A percentile compares a stretch with the other conserved stretches of the same genome.
Conservation (phyloP, 805 yeast genomes). For the Myxozyma mucilagina region DNA sequence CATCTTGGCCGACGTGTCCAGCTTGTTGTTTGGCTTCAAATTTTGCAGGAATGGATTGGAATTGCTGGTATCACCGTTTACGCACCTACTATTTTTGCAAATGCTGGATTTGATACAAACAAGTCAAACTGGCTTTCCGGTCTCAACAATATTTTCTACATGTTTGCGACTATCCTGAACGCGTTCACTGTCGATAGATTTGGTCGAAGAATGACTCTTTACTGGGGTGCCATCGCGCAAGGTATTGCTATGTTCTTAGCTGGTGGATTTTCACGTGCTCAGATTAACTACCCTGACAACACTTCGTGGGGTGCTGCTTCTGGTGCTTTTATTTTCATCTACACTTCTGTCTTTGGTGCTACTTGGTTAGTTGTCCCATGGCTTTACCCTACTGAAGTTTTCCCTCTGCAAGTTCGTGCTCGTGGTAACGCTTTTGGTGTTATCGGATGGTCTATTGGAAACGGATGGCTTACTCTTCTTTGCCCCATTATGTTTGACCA, state of each 20-base stretch:
- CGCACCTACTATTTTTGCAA: conserved; percentile 46
- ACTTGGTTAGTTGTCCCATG: conserved; percentile 39
- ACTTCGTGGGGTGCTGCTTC: conserved; percentile 41
- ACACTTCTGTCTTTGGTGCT: conserved; percentile 40
- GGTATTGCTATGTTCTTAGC: conserved; percentile 49
- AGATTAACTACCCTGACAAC: conserved; percentile 37
- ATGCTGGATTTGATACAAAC: conserved; percentile 42
- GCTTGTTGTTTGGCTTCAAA: conserved; percentile 42
- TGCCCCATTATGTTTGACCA: conserved; percentile 40
- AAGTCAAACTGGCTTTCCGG: conserved; percentile 50
- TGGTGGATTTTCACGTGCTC: conserved; percentile 41
- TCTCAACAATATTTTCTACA: conserved; percentile 47
- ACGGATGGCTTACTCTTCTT: conserved; percentile 42
- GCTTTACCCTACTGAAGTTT: conserved; percentile 38
- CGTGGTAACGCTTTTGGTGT: conserved; percentile 36
- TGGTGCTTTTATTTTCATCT: conserved; percentile 42
- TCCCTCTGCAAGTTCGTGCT: conserved; percentile 38
- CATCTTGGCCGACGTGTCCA: conserved; percentile 49
- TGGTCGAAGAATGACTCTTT: conserved; percentile 48
- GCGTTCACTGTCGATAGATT: conserved; percentile 55
- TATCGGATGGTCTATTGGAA: conserved; percentile 33
- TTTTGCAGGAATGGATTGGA: conserved; percentile 48
- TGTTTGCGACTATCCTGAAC: conserved; percentile 50
- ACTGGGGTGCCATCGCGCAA: conserved; percentile 35
- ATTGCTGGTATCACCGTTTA: conserved; percentile 47